Percentiles rank a stretch among this genome's conserved stretches.
Evolutionary conservation across 2,329 filamentous ascomycete genomes (phyloP).

Genomic region (Colletotrichum destructivum): DNA sequence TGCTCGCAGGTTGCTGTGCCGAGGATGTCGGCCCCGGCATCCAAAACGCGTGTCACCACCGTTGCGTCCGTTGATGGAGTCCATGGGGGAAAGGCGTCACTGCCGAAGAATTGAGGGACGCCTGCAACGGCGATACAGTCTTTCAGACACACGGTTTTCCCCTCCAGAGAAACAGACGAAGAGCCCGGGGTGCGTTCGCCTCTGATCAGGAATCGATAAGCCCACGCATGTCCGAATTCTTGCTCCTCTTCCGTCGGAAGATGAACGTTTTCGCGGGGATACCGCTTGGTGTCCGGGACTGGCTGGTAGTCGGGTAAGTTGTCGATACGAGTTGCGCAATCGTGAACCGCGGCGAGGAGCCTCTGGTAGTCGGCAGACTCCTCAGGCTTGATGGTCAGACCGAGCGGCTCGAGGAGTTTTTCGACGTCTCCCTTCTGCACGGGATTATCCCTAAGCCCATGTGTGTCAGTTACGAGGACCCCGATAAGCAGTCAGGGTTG

Average conservation of each 20-base stretch:
- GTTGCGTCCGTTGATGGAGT: conserved; percentile 68
- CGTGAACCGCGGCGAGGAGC: conserved; percentile 66
- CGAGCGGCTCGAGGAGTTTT: conserved; percentile 53
- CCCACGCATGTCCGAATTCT: conserved; percentile 65
- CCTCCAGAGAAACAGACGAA: conserved; percentile 48
- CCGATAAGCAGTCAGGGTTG: neutral
- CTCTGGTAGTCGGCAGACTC: conserved; percentile 62
- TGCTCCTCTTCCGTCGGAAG: conserved; percentile 58
- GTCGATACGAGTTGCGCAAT: conserved; percentile 62
- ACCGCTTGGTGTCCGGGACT: conserved; percentile 56
- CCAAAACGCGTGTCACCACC: conserved; percentile 64
- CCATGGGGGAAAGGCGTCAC: conserved; percentile 65
- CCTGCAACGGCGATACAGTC: conserved; percentile 69
- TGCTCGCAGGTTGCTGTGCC: conserved; percentile 69
- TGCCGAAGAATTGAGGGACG: conserved; percentile 68
- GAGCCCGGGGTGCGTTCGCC: conserved; percentile 23
- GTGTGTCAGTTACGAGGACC: conserved; percentile 1
- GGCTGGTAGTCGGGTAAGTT: conserved; percentile 64
- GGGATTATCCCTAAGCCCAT: conserved; percentile 53
- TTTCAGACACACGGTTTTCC: conserved; percentile 66
- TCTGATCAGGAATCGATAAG: conserved; percentile 63
- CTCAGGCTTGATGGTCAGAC: conserved; percentile 53
- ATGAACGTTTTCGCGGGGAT: conserved; percentile 61
- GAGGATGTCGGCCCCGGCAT: conserved; percentile 65
- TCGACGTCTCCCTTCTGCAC: conserved; percentile 58